These are phyloP conservation scores for Termitomyces sp. DNA, from an alignment of 768 basidiomycete species.

Conservation along the genomic window DNA sequence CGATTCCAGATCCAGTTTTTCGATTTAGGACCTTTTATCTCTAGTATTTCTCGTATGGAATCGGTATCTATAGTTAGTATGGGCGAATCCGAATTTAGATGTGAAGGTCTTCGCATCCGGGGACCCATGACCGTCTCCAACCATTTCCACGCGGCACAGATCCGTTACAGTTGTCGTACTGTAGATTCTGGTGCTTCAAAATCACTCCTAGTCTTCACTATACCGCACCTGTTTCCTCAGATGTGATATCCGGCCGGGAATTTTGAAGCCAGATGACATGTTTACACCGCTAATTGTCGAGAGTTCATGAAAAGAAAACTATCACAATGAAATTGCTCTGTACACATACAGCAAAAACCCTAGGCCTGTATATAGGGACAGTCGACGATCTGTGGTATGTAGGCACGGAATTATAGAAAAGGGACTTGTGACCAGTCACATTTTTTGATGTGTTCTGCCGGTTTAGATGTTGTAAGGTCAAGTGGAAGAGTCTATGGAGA, in stretches of 20 bases:
- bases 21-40: not conserved
- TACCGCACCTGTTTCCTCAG: not conserved
- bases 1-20: not conserved
- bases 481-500: not conserved
- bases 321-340: not conserved
- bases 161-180: not conserved
- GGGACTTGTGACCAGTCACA: not conserved
- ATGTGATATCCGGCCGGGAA: no score
- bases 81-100: not conserved
- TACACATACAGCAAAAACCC: not conserved
- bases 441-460: not conserved
- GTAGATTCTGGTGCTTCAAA: no score
- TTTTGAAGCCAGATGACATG: not conserved
- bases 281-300: not conserved
- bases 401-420: not conserved
- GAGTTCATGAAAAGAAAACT: no score
- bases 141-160: not conserved
- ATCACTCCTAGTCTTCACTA: not conserved
- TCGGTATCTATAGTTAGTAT: not conserved
- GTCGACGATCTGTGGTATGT: not conserved
- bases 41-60: not conserved
- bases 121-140: not conserved
- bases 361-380: not conserved
- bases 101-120: not conserved
- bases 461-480: not conserved